Evolutionary conservation across 2,329 filamentous ascomycete genomes (phyloP), one percentile per base, ranked within the genome.

Genomic region (Cryphonectria parasitica): DNA sequence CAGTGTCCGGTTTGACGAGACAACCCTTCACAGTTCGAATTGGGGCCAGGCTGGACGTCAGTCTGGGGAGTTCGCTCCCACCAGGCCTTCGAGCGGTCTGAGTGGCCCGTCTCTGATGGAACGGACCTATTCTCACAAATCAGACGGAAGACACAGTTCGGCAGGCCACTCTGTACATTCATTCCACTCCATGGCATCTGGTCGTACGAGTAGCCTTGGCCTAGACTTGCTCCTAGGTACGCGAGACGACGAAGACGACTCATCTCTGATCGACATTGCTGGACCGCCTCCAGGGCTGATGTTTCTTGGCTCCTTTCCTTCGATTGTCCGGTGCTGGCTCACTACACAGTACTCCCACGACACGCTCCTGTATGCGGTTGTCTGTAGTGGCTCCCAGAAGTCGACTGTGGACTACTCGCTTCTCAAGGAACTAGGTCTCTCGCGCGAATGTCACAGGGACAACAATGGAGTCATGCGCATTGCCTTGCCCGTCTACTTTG

Each of bases 1-100:
- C 79, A 98, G 96, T 78, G 96, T 99, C 75, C 92, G 96, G 52
- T 99, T 99, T 77, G 96, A 98, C 78, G 95, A 98, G 79, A 97
- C 94, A 77, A 95, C 95, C 19, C 90, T 97, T 75, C 94, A 97
- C 76, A 92, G 93, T 64, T 94, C 89, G 11, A 88, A 94, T 79
- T 97, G 96, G 89, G 91, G 83, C 52, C 93, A 97, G 77, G 90
- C 89, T 74, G 92, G 91, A 71, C 90, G 95, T 61, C 91, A 94
- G 69, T 95, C 93, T 17, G 89, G 92, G 63, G 96, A 98, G 69
- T 91, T 97, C 75, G 89, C 90, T 56, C 91, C 92, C 36, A 84
- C 90, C 64, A 87, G 95, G 66, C 94, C 93, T 31, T 89, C 90
- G 34, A 97, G 94, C 79, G 91, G 93, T 49, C 85, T 98, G 76